Percentiles rank a stretch among this genome's conserved stretches.
Conservation (phyloP, 176 grass and related monocot genomes). For the Metroxylon sagu region DNA sequence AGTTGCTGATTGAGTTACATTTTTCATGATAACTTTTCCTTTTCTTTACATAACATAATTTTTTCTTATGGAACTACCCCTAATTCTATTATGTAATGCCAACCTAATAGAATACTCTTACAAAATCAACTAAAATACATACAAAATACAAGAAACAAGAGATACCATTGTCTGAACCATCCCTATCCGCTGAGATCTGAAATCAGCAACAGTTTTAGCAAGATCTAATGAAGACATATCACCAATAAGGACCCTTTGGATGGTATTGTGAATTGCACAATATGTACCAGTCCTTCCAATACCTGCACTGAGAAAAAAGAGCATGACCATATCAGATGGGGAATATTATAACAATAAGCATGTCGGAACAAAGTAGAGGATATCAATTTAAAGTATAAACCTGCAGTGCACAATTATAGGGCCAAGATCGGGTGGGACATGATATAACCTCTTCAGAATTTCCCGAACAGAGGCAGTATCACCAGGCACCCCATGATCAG, state of each 20-base stretch:
- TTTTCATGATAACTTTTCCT: too few species aligned
- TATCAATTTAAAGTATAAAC: conserved; percentile 19
- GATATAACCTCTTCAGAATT: conserved; percentile 55
- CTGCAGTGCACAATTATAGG: conserved; percentile 96
- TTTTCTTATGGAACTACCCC: too few species aligned
- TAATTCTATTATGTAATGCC: too few species aligned
- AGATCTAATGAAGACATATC: conserved; percentile 45
- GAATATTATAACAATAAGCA: background rate
- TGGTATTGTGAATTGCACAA: conserved; percentile 67
- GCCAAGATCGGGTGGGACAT: conserved; percentile 24
- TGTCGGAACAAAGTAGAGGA: background rate
- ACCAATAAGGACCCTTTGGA: conserved; percentile 66
- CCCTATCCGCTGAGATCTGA: conserved; percentile 60
- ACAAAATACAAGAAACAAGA: conserved; percentile 1
- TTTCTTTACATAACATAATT: too few species aligned
- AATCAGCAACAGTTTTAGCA: conserved; percentile 44
- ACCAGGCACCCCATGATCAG: conserved; percentile 80
- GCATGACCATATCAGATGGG: conserved; percentile 12
- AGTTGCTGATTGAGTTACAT: too few species aligned
- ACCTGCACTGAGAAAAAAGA: conserved; percentile 57
- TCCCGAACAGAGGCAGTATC: conserved; percentile 35
- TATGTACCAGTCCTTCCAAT: conserved; percentile 90
- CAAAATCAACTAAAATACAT: too few species aligned
- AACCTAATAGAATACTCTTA: too few species aligned
- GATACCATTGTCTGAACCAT: conserved; percentile 76